These are phyloP conservation scores for Stagonosporopsis vannaccii DNA, from an alignment of 2,329 filamentous ascomycete species.

Conservation along the genomic window DNA sequence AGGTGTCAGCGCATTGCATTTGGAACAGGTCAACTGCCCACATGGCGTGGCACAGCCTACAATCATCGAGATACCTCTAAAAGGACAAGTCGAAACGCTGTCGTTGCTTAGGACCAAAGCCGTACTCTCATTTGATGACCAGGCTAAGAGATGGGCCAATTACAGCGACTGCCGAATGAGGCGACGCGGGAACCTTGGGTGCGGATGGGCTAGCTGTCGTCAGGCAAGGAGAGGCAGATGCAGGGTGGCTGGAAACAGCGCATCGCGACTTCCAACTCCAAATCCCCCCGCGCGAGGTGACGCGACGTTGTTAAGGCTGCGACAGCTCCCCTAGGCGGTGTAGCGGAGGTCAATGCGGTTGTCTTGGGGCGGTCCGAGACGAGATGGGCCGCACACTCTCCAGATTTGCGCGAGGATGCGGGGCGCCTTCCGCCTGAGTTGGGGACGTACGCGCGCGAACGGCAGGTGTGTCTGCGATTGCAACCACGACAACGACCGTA, in stretches of 20 bases:
- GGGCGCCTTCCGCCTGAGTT: constrained; percentile 21
- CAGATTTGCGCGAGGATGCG: constrained; percentile 28
- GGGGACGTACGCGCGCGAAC: constrained; percentile 9
- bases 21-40: constrained; percentile 18
- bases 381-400: constrained; percentile 32
- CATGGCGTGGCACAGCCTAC: constrained; percentile 35
- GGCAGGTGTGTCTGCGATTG: constrained; percentile 11
- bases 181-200: constrained; percentile 40
- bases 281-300: constrained; percentile 36
- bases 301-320: constrained; percentile 37
- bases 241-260: constrained; percentile 47
- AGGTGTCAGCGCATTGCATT: constrained; percentile 36
- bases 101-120: constrained; percentile 34
- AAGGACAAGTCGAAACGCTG: constrained; percentile 39
- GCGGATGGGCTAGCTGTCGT: constrained; percentile 45
- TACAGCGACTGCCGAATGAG: constrained; percentile 37
- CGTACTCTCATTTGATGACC: constrained; percentile 44
- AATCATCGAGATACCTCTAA: constrained; percentile 41
- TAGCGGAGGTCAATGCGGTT: constrained; percentile 48
- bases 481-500: constrained; percentile 22
- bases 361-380: constrained; percentile 39
- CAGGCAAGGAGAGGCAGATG: constrained; percentile 41
- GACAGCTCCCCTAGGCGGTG: constrained; percentile 49
- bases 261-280: constrained; percentile 48
- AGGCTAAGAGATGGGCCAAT: constrained; percentile 41